phyloP scores from a whole-genome alignment of 257 asterid species.

The Avicennia marina region DNA sequence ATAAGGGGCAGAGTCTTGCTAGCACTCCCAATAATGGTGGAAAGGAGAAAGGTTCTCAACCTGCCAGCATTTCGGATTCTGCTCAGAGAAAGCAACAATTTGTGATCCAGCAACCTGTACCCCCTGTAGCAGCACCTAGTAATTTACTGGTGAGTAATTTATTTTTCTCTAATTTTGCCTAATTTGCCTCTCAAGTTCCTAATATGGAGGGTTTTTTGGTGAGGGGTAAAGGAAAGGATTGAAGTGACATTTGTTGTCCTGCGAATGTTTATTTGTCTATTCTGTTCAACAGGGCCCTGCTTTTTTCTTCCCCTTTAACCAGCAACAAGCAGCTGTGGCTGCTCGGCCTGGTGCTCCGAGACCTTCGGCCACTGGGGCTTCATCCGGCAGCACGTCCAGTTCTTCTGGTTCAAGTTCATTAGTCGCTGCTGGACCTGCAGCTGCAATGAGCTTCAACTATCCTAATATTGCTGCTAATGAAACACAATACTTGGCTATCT shows the following conservation, averaged over 20 bases:
- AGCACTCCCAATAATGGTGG: slow-evolving; percentile 36
- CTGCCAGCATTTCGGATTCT: slow-evolving; percentile 39
- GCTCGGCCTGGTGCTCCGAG: slow-evolving; percentile 44
- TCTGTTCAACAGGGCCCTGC: slow-evolving; percentile 64
- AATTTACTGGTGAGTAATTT: slow-evolving; percentile 53
- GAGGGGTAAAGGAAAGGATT: no score
- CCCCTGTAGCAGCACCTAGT: slow-evolving; percentile 59
- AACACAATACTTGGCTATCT: slow-evolving; percentile 76
- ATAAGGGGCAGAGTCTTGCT: slow-evolving; percentile 47
- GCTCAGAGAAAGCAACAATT: slow-evolving; percentile 78
- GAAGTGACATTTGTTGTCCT: no score
- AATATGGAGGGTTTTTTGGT: neutral
- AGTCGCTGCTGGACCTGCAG: slow-evolving; percentile 33
- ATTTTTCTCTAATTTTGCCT: neutral
- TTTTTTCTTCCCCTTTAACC: slow-evolving; percentile 81
- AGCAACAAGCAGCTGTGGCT: slow-evolving; percentile 68
- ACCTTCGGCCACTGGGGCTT: slow-evolving; percentile 19
- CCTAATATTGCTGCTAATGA: slow-evolving; percentile 70
- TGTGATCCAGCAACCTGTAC: slow-evolving; percentile 75
- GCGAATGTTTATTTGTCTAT: neutral
- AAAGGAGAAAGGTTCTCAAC: slow-evolving; percentile 62
- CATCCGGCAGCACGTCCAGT: slow-evolving; percentile 32
- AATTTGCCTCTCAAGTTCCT: neutral
- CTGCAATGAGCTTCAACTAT: slow-evolving; percentile 78
- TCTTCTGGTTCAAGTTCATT: slow-evolving; percentile 32